These are phyloP conservation scores for Oxyria digyna DNA, from an alignment of 148 eudicot genomes.

Conservation along the genomic window DNA sequence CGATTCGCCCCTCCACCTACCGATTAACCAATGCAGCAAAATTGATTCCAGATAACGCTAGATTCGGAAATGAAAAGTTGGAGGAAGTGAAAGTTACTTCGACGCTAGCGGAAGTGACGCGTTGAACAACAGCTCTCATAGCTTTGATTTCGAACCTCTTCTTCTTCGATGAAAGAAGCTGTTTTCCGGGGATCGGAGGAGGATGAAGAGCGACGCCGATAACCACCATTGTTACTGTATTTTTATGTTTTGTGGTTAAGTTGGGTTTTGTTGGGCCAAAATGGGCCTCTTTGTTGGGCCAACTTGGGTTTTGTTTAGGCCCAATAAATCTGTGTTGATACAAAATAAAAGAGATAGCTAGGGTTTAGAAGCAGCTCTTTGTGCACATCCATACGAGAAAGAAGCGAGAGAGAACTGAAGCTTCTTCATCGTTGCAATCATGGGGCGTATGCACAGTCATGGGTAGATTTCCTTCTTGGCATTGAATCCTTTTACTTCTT, in stretches of 20 bases:
- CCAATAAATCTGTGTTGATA: too few relatives aligned
- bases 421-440: not conserved
- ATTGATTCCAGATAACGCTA: not conserved
- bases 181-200: not conserved
- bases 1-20: slow-evolving; percentile 80
- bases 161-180: not conserved
- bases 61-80: not conserved
- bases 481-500: too few relatives aligned
- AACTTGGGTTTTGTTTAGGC: not conserved
- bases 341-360: too few relatives aligned
- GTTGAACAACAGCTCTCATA: slow-evolving; percentile 88
- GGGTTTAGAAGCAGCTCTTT: too few relatives aligned
- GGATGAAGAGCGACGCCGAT: slow-evolving; percentile 1
- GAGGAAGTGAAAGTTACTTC: slow-evolving; percentile 30
- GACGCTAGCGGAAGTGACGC: slow-evolving; percentile 79
- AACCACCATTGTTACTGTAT: slow-evolving; percentile 7
- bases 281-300: slow-evolving; percentile 2
- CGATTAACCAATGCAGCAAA: not conserved
- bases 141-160: slow-evolving; percentile 13
- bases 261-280: not conserved
- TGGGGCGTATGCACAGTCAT: slow-evolving; percentile 14
- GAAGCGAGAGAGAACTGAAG: too few relatives aligned
- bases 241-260: too few relatives aligned
- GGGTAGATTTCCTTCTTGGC: not conserved
- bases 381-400: too few relatives aligned